phyloP scores from a whole-genome alignment of 805 yeast species.

The Hanseniaspora meyeri region DNA sequence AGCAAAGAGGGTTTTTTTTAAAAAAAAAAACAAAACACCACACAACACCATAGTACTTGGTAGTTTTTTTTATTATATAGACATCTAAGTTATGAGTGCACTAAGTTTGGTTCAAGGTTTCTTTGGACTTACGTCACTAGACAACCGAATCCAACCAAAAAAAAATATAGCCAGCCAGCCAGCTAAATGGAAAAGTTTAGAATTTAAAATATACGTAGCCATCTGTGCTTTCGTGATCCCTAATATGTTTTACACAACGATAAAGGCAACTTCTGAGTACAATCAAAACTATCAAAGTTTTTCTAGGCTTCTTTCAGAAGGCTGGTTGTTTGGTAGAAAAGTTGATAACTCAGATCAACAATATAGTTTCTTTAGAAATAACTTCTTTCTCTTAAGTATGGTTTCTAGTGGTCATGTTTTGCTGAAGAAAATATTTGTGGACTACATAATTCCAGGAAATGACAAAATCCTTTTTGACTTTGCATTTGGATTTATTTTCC shows the following conservation, averaged over 20 bases:
- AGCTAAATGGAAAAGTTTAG: conserved; percentile 64
- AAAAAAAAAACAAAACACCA: neutral
- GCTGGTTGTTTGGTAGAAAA: conserved; percentile 84
- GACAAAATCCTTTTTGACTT: conserved; percentile 58
- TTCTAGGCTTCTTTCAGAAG: conserved; percentile 50
- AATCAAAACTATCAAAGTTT: conserved; percentile 62
- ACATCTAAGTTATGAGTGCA: neutral
- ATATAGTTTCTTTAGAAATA: conserved; percentile 76
- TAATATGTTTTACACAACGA: conserved; percentile 65
- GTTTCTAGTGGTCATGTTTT: conserved; percentile 44
- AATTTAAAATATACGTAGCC: conserved; percentile 56
- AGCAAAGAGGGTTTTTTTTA: neutral
- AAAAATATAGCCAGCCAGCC: neutral
- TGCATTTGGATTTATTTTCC: conserved; percentile 53
- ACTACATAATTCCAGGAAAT: conserved; percentile 17
- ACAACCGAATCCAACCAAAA: conserved; percentile 3
- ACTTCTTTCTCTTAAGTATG: conserved; percentile 49
- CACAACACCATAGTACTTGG: neutral
- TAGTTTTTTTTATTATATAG: no score
- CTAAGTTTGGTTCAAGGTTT: neutral
- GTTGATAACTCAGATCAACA: conserved; percentile 90
- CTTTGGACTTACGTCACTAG: conserved; percentile 12
- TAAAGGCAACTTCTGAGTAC: conserved; percentile 62
- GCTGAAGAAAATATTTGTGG: conserved; percentile 32
- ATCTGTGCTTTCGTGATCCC: conserved; percentile 66